Evolutionary conservation across 805 yeast species (phyloP), one percentile per base, ranked within the genome.

Genomic region (Hanseniaspora meyeri): DNA sequence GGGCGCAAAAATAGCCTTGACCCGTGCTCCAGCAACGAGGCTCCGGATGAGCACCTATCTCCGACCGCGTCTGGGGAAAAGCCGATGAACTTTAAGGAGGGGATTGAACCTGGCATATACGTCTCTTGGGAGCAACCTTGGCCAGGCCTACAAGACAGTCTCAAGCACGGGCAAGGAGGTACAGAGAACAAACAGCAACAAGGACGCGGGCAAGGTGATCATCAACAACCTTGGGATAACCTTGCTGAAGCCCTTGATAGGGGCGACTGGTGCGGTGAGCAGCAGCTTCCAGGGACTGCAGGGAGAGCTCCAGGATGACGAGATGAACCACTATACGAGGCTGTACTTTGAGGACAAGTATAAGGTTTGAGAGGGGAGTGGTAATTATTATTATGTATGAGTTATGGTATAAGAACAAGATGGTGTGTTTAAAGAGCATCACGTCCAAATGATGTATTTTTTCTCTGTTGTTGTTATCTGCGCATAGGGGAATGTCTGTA

Each of bases 181-280:
- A 9, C 74, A 80, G 31, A 83, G 78, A n/a, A 74, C 83, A 32
- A 83, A 80, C 0, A 79, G 76, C 59, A 80, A 87, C 0, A 83
- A 79, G 62, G 83, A 76, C 4, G 87, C 90, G 0, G 78, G 87
- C 0, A 68, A 74, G 19, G 82, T 87, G 1, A 73, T 88, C 14
- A 82, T 86, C 14, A 79, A 78, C 60, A 87, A 85, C 0, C 80
- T 95, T 1, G 97, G 97, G 0, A 79, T 87, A 16, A 82, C 87
- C 19, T 68, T 90, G 16, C 75, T 90, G 1, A 68, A 96, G 45
- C 96, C 97, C 1, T 76, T 88, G 59, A 88, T 90, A 62, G 97
- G 97, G 1, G 88, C 95, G 0, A 85, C 96, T 0, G 96, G 88
- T 66, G 95, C 95, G 0, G 75, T 90, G 7, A 83, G 91, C 6